These are phyloP conservation scores for Phenoliferia sp. DNA, from an alignment of 1,284 basidiomycete species.

Conservation along the genomic window DNA sequence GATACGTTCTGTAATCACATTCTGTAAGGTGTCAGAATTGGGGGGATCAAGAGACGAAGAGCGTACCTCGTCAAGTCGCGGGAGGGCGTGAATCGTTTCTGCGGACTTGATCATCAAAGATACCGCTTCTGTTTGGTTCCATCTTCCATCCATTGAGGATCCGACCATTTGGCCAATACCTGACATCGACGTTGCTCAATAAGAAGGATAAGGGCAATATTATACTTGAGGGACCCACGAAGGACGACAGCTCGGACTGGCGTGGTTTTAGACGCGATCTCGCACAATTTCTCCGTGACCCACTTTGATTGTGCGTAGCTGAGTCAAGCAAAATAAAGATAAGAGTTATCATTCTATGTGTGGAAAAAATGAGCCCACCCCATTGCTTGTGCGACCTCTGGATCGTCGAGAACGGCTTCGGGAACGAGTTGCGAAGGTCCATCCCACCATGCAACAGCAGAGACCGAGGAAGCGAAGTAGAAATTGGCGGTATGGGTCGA, in stretches of 20 bases:
- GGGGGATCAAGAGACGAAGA: background rate
- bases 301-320: slow-evolving; percentile 56
- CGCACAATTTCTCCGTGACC: slow-evolving; percentile 57
- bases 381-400: slow-evolving; percentile 47
- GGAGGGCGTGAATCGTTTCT: slow-evolving; percentile 49
- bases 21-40: background rate
- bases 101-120: slow-evolving; percentile 47
- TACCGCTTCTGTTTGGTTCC: slow-evolving; percentile 59
- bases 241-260: slow-evolving; percentile 29
- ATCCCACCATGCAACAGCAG: slow-evolving; percentile 43
- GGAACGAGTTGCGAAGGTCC: slow-evolving; percentile 37
- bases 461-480: slow-evolving; percentile 58
- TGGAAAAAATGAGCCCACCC: slow-evolving; percentile 39
- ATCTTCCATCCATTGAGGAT: slow-evolving; percentile 52
- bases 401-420: slow-evolving; percentile 46
- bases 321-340: background rate
- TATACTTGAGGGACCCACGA: background rate
- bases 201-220: background rate
- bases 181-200: background rate
- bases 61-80: slow-evolving; percentile 47
- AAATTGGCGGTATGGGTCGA: slow-evolving; percentile 50
- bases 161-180: slow-evolving; percentile 54
- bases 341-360: too few relatives aligned
- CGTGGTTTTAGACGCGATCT: slow-evolving; percentile 43
- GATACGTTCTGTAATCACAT: slow-evolving; percentile 42